phyloP scores from a whole-genome alignment of 768 basidiomycete genomes.

The Trametes meyenii region DNA sequence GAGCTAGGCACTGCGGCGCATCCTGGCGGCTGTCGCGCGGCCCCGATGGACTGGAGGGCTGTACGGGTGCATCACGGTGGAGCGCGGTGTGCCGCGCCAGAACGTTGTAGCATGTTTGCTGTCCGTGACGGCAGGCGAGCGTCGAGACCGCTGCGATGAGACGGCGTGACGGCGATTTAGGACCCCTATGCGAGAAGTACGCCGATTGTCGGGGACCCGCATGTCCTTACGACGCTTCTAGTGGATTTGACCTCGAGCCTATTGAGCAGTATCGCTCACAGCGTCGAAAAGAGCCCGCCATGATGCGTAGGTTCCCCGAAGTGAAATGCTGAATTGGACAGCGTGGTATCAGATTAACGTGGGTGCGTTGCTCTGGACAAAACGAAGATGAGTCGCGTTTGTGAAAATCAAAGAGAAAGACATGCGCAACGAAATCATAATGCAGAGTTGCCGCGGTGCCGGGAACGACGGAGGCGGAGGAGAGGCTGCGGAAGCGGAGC shows the following conservation, averaged over 20 bases:
- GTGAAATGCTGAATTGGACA: too few species aligned
- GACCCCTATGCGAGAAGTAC: neutral
- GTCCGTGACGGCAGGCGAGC: too few species aligned
- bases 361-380: too few species aligned
- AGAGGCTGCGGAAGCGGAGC: neutral
- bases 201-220: neutral
- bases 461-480: neutral
- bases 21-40: too few species aligned
- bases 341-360: too few species aligned
- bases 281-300: too few species aligned
- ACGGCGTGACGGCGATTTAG: too few species aligned
- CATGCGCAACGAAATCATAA: neutral
- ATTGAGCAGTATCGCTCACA: neutral
- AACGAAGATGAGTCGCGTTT: too few species aligned
- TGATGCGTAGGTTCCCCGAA: too few species aligned
- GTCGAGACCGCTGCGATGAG: too few species aligned
- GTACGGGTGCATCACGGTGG: neutral
- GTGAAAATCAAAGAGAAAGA: too few species aligned
- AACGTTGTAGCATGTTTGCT: neutral
- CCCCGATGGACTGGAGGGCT: neutral
- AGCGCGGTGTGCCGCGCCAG: neutral
- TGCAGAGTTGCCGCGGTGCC: neutral
- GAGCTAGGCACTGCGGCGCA: neutral
- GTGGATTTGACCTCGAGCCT: neutral
- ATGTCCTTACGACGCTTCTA: neutral